A percentile compares a stretch with the other conserved stretches of the same genome.
Conservation (phyloP, 805 yeast species). For the Yamadazyma ubonensis region DNA sequence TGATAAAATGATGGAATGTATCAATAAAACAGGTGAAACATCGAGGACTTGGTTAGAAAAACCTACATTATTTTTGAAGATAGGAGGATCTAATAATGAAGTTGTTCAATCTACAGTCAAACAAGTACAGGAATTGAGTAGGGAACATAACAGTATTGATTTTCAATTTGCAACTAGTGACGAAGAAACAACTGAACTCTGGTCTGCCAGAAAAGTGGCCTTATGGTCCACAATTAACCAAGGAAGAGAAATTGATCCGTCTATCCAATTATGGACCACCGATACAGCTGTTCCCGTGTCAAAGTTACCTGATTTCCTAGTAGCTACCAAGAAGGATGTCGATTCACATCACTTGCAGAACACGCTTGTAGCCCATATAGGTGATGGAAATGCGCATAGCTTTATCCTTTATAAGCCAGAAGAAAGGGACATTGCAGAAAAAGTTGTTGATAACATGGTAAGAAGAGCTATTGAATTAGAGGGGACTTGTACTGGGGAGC, state of each 20-base stretch:
- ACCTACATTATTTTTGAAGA: slow-evolving; percentile 64
- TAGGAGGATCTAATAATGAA: slow-evolving; percentile 39
- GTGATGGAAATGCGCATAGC: slow-evolving; percentile 81
- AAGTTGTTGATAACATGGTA: slow-evolving; percentile 27
- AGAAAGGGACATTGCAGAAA: slow-evolving; percentile 41
- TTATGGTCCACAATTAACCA: slow-evolving; percentile 39
- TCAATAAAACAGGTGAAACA: slow-evolving; percentile 56
- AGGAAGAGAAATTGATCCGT: slow-evolving; percentile 30
- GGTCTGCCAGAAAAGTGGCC: slow-evolving; percentile 75
- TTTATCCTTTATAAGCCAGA: slow-evolving; percentile 58
- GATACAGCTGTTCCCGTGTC: slow-evolving; percentile 85
- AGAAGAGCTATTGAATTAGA: slow-evolving; percentile 38
- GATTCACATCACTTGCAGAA: slow-evolving; percentile 50
- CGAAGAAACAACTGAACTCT: slow-evolving; percentile 63
- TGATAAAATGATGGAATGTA: slow-evolving; percentile 66
- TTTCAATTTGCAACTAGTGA: slow-evolving; percentile 61
- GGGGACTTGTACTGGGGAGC: slow-evolving; percentile 86
- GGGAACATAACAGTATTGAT: slow-evolving; percentile 38
- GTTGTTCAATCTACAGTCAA: slow-evolving; percentile 28
- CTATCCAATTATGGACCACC: slow-evolving; percentile 65
- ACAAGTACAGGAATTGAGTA: slow-evolving; percentile 37
- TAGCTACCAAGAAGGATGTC: slow-evolving; percentile 59
- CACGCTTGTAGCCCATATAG: slow-evolving; percentile 76
- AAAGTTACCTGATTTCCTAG: slow-evolving; percentile 58
- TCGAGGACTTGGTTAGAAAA: slow-evolving; percentile 53